Percentiles rank a stretch among this genome's conserved stretches.
Conservation (phyloP, 208 protist genomes). For the Crithidia brevicula region DNA sequence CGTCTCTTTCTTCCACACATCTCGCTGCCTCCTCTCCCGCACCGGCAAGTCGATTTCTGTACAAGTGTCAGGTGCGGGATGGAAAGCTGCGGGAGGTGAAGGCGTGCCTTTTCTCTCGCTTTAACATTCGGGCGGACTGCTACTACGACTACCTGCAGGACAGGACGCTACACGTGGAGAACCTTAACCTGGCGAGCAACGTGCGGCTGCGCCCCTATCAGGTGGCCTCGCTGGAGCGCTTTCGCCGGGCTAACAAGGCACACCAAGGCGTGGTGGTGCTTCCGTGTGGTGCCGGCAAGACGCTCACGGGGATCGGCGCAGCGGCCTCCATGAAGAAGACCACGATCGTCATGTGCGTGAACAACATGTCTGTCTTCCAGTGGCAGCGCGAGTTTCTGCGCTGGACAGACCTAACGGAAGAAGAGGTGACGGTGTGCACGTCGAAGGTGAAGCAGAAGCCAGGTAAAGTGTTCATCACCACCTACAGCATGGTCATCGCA, state of each 20-base stretch:
- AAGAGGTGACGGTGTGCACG: slow-evolving; percentile 84
- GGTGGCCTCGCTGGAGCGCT: slow-evolving; percentile 84
- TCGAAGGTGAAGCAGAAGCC: slow-evolving; percentile 83
- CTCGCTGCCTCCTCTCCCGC: not conserved
- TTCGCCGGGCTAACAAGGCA: slow-evolving; percentile 79
- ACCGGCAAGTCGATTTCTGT: slow-evolving; percentile 56
- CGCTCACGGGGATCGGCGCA: slow-evolving; percentile 98
- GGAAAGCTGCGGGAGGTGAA: slow-evolving; percentile 79
- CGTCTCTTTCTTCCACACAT: not conserved
- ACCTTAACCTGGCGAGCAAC: slow-evolving; percentile 59
- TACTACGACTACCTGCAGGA: slow-evolving; percentile 90
- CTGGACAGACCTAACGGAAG: slow-evolving; percentile 88
- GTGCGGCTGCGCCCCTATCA: slow-evolving; percentile 88
- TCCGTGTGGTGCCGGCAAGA: slow-evolving; percentile 99
- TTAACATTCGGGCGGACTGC: slow-evolving; percentile 84
- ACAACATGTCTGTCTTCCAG: slow-evolving; percentile 96
- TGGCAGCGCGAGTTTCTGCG: slow-evolving; percentile 95
- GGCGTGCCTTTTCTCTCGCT: slow-evolving; percentile 69
- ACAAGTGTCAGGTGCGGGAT: slow-evolving; percentile 73
- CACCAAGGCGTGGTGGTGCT: slow-evolving; percentile 98
- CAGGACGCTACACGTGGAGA: slow-evolving; percentile 53
- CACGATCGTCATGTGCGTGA: slow-evolving; percentile 96
- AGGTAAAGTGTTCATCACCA: slow-evolving; percentile 97
- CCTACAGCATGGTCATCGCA: slow-evolving; percentile 98
- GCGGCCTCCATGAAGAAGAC: slow-evolving; percentile 94